Evolutionary conservation across 257 asterid genomes (phyloP).

Genomic region (Solanum sejunctum): DNA sequence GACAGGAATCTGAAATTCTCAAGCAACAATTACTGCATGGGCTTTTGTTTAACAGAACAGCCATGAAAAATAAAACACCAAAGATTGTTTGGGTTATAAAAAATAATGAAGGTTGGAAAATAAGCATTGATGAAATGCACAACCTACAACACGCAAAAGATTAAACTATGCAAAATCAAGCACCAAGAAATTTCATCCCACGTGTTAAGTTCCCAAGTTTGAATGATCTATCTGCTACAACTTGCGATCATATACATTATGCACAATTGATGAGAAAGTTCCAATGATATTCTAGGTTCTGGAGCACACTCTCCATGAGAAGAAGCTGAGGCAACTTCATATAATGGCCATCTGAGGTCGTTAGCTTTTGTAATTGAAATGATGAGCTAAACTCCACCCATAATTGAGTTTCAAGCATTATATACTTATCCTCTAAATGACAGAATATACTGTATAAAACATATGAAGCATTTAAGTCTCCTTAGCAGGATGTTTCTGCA

Average conservation of each 20-base stretch:
- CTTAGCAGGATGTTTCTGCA: not conserved
- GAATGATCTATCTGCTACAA: not conserved
- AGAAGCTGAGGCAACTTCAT: not conserved
- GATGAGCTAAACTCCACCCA: not conserved
- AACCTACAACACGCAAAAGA: not conserved
- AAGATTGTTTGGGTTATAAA: not conserved
- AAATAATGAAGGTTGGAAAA: not conserved
- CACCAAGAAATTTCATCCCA: not conserved
- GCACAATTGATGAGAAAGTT: not conserved
- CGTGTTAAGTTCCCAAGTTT: not conserved
- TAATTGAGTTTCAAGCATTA: not conserved
- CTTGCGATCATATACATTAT: not conserved
- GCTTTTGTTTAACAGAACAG: not conserved
- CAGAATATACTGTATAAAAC: not conserved
- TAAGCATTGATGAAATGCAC: not conserved
- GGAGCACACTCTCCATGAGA: not conserved
- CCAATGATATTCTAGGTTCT: not conserved
- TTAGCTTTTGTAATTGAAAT: not conserved
- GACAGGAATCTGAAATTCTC: constrained; percentile 58
- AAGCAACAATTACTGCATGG: not conserved
- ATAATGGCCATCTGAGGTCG: not conserved
- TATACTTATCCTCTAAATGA: not conserved
- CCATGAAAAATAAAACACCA: not conserved
- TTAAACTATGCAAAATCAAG: not conserved
- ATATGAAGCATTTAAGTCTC: not conserved